Conservation (phyloP, 2,329 filamentous ascomycete species). For the Waltergamsia citrina region DNA sequence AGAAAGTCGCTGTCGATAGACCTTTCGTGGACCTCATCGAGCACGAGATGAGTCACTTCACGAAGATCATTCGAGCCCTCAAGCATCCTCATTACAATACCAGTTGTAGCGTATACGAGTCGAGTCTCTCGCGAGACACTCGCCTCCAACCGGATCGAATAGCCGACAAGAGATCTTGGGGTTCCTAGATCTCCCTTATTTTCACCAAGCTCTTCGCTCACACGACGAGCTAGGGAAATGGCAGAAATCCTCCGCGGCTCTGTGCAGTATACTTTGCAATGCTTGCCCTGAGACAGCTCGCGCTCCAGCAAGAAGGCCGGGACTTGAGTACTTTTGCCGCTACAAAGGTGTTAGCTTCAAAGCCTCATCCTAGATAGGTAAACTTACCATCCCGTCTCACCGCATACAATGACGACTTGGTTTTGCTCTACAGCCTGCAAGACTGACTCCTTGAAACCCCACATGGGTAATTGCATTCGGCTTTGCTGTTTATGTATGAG, state of each 20-base stretch:
- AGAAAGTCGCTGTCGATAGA: conserved; percentile 96
- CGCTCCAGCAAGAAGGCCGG: conserved; percentile 89
- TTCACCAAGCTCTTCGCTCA: conserved; percentile 92
- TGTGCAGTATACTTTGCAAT: conserved; percentile 91
- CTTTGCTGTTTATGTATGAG: conserved; percentile 28
- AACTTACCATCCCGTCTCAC: conserved; percentile 77
- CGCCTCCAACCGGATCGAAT: conserved; percentile 86
- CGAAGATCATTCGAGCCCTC: conserved; percentile 78
- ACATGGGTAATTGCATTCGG: conserved; percentile 82
- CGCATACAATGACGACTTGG: conserved; percentile 87
- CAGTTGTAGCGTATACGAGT: conserved; percentile 79
- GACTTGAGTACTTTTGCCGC: conserved; percentile 96
- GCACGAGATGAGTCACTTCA: conserved; percentile 85
- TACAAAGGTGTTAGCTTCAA: conserved; percentile 17
- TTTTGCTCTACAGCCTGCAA: conserved; percentile 67
- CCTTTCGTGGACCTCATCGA: conserved; percentile 97
- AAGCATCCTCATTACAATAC: conserved; percentile 97
- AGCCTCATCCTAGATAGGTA: conserved; percentile 7
- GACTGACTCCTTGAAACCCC: conserved; percentile 71
- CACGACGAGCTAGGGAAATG: conserved; percentile 83
- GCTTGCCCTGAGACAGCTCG: conserved; percentile 67
- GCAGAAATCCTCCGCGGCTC: conserved; percentile 94
- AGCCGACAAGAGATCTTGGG: conserved; percentile 75
- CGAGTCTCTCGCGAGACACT: conserved; percentile 75
- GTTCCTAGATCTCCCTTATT: conserved; percentile 74